Conservation (phyloP, 768 basidiomycete genomes). For the Auriculariales sp. region DNA sequence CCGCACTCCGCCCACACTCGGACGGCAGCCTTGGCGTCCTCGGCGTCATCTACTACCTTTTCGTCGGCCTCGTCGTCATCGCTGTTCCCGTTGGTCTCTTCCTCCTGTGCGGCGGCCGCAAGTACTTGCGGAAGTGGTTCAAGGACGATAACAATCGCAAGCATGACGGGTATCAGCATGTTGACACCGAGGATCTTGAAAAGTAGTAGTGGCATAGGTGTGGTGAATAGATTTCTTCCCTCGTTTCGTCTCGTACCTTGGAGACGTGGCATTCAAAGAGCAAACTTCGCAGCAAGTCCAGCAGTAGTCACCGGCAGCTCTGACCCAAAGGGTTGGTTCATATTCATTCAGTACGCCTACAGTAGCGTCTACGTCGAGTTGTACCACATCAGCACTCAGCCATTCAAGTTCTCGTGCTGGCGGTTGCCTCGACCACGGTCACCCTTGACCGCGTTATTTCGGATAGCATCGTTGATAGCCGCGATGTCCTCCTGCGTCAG, state of each 20-base stretch:
- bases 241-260: too few species aligned
- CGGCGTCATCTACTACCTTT: neutral
- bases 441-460: conserved; percentile 22
- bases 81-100: neutral
- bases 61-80: neutral
- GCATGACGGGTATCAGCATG: neutral
- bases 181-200: neutral
- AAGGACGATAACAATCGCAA: neutral
- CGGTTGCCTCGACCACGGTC: conserved; percentile 20
- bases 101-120: neutral
- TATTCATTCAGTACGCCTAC: too few species aligned
- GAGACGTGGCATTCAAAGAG: too few species aligned
- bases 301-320: too few species aligned
- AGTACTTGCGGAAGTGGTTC: neutral
- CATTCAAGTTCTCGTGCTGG: neutral
- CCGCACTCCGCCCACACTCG: neutral
- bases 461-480: conserved; percentile 25
- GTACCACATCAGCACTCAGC: neutral
- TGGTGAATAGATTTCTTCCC: too few species aligned
- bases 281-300: too few species aligned
- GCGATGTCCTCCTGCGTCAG: conserved; percentile 26
- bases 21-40: neutral
- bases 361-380: neutral
- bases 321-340: too few species aligned
- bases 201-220: too few species aligned